Base-by-base conservation (phyloP, 2,329 filamentous ascomycete genomes). In the Cladophialophora psammophila region DNA sequence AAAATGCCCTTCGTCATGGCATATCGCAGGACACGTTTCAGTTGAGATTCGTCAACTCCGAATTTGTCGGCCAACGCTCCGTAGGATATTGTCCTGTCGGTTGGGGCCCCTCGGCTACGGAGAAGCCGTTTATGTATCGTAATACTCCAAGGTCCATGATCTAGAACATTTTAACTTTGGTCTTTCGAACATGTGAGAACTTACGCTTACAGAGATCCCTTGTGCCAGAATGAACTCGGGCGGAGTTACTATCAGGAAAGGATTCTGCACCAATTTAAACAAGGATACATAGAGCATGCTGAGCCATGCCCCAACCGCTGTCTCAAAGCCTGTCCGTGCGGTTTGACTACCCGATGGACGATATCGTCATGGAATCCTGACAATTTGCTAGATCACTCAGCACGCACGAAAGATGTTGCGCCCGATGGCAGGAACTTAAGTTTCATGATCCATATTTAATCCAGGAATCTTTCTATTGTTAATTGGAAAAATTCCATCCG, bases 191-290 rank as follows among this genome's bases (percentile, higher is more conserved):
- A 34, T 7, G 15, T 31, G 34, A 8, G 12, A 20, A 67, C 65
- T 52, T 57, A 67, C 65, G 32, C 54, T 60, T 7, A 42, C 55
- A 20, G 65, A 67, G 18, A 67, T 45, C 6, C 60, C 42, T 64
- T 67, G 65, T 7, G 65, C 64, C 45, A 67, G n/a, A 6, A 56
- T 52, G 20, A 59, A 67, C 40, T 67, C 65, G 15, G 65, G 65
- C 15, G 60, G 65, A 36, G 40, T 67, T 3, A 54, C 65, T 12
- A 35, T 57, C 36, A 59, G 32, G 8, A 67, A 54, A 20, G 64
- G 54, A 10, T 38, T 42, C 36, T 67, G 65, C 9, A 61, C 65
- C n/a, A 60, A 63, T 45, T 67, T 60, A 40, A 67, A 63, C 26
- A 67, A 42, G 9, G 40, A 36, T 6, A 58, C 15, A 50, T 50